Evolutionary conservation across 306 rosid genomes (phyloP), one percentile per base, ranked within the genome.

Genomic region (Gastrolobium villosum): DNA sequence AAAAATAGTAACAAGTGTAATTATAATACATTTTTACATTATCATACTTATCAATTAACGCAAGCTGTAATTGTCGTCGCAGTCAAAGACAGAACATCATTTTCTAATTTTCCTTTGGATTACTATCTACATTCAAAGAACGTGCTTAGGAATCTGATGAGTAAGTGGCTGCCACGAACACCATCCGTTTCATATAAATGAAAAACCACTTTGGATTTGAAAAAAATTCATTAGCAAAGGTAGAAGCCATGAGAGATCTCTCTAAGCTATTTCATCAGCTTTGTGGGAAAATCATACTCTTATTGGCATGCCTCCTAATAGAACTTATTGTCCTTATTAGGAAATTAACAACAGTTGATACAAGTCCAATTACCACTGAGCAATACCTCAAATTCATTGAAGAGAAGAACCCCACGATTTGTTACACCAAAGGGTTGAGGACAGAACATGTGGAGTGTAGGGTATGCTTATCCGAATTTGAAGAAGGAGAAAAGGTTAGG

Each of bases 401-500:
- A 44, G 87, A 88, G 52, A 85, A 71, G 65, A 87, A 87, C 70
- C 99, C 98, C 30, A 77, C 94, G 0, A 69, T 79, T 41, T 64
- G 75, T 9, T 93, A 78, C 90, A 74, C 72, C 20, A 56, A 75
- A 26, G 81, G 74, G 13, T 37, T 43, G 59, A 56, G 31, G 77
- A 36, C 43, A 0, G 67, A 41, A 13, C n/a, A 73, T 1, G 54
- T 20, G 28, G 97, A 93, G 49, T 93, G 99, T 52, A 63, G 86
- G 6, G 96, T 95, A 44, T 95, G 99, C 76, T 85, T 95, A 54
- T 91, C 90, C 0, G 96, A 92, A 55, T 86, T 95, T 56, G 78
- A 86, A 53, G 98, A 88, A 70, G 99, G 97, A 1, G 92, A 92
- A 5, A 91, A 84, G 65, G 62, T 91, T 3, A 76, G 99, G 85